These are phyloP conservation scores for Trichophaea hybrida DNA, from an alignment of 2,329 filamentous ascomycete genomes.

Conservation along the genomic window DNA sequence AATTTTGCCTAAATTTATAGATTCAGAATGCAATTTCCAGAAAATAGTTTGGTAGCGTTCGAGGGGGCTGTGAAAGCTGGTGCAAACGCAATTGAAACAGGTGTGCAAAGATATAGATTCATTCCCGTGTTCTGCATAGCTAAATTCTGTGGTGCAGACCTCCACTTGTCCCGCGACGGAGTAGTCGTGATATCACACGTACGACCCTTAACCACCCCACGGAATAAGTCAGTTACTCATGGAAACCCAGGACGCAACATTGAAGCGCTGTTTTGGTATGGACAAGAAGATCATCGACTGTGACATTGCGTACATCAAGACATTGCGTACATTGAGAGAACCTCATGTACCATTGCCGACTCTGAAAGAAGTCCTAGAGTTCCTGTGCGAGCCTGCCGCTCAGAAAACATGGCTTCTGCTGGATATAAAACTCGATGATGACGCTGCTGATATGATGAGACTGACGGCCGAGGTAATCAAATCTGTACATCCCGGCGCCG, in stretches of 20 bases:
- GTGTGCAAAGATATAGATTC: conserved; percentile 2
- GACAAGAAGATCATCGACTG: conserved; percentile 58
- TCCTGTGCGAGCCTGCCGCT: conserved; percentile 48
- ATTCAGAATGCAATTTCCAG: conserved; percentile 56
- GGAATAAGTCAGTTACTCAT: neutral
- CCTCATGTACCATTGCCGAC: conserved; percentile 61
- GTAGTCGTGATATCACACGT: conserved; percentile 78
- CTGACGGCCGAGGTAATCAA: conserved; percentile 51
- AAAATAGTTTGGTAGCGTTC: conserved; percentile 77
- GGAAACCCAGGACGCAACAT: conserved; percentile 47
- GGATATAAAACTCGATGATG: conserved; percentile 77
- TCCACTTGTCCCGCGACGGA: conserved; percentile 68
- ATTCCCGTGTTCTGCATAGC: neutral
- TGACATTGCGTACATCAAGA: conserved; percentile 58
- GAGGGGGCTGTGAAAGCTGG: conserved; percentile 56
- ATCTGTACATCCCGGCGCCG: conserved; percentile 31
- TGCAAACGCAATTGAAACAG: conserved; percentile 68
- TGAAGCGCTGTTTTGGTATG: conserved; percentile 72
- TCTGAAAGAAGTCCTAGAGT: conserved; percentile 58
- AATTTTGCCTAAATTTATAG: conserved; percentile 5
- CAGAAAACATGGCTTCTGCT: conserved; percentile 66
- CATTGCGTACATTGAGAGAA: conserved; percentile 49
- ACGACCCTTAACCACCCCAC: conserved; percentile 9
- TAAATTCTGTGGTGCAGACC: conserved; percentile 36
- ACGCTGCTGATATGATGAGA: conserved; percentile 54